Evolutionary conservation across 306 rosid genomes (phyloP).

Genomic region (Cucumis sativus): DNA sequence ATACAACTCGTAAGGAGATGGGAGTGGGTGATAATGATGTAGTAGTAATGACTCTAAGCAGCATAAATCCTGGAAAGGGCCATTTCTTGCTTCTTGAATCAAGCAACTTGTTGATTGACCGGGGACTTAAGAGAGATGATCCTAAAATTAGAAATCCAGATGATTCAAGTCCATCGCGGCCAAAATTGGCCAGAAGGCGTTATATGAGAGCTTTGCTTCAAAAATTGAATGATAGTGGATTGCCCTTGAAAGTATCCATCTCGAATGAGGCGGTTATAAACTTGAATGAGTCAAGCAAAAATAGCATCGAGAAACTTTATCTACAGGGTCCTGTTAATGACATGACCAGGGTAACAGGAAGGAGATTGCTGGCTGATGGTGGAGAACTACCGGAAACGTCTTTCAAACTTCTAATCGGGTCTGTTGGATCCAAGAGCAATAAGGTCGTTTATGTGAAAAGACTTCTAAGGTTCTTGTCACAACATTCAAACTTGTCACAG

Average conservation of each 20-base stretch:
- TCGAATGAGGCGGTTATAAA: slow-evolving; percentile 13
- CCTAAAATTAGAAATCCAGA: slow-evolving; percentile 18
- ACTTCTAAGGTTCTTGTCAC: slow-evolving; percentile 36
- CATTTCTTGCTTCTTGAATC: slow-evolving; percentile 74
- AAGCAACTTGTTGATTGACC: slow-evolving; percentile 30
- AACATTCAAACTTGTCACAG: slow-evolving; percentile 62
- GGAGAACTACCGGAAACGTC: slow-evolving; percentile 21
- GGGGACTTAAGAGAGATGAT: slow-evolving; percentile 17
- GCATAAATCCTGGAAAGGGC: slow-evolving; percentile 89
- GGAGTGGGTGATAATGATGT: slow-evolving; percentile 55
- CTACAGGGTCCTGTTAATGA: slow-evolving; percentile 17
- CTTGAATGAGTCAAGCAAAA: slow-evolving; percentile 10
- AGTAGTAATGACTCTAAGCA: slow-evolving; percentile 73
- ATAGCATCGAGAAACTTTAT: slow-evolving; percentile 10
- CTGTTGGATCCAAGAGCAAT: slow-evolving; percentile 93
- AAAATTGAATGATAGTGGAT: slow-evolving; percentile 21
- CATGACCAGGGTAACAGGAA: slow-evolving; percentile 23
- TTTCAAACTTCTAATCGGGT: slow-evolving; percentile 61
- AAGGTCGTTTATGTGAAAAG: slow-evolving; percentile 69
- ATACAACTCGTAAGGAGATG: slow-evolving; percentile 61
- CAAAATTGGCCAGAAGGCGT: slow-evolving; percentile 34
- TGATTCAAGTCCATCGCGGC: slow-evolving; percentile 19
- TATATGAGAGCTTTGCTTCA: slow-evolving; percentile 48
- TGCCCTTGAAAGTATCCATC: slow-evolving; percentile 14
- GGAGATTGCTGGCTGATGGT: slow-evolving; percentile 20